These are phyloP conservation scores for Fusarium circinatum DNA, from an alignment of 2,329 filamentous ascomycete species.

Conservation along the genomic window DNA sequence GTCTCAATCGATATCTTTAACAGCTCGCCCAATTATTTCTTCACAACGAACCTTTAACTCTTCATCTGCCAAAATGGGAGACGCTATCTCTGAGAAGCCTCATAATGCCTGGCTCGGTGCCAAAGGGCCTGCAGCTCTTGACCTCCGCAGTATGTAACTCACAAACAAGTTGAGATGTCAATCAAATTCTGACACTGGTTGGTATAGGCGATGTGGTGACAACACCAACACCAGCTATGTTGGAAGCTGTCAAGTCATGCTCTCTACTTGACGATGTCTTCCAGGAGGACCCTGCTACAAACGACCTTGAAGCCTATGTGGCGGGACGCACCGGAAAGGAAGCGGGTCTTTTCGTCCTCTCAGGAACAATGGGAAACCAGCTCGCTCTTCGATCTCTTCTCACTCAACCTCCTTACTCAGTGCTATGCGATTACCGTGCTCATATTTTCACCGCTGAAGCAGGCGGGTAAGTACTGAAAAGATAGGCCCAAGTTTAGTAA, in stretches of 20 bases:
- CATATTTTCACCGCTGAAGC: slow-evolving; percentile 79
- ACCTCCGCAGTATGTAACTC: slow-evolving; percentile 52
- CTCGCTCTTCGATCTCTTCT: slow-evolving; percentile 82
- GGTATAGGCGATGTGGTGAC: slow-evolving; percentile 66
- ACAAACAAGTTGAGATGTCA: no score
- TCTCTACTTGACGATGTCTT: slow-evolving; percentile 88
- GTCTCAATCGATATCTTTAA: not conserved
- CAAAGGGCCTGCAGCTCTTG: slow-evolving; percentile 52
- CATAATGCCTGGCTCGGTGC: slow-evolving; percentile 52
- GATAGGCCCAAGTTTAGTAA: not conserved
- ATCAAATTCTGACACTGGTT: slow-evolving; percentile 31
- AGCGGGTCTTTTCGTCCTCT: slow-evolving; percentile 81
- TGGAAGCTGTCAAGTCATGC: slow-evolving; percentile 78
- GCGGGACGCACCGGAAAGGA: slow-evolving; percentile 80
- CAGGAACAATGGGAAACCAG: slow-evolving; percentile 96
- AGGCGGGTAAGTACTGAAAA: slow-evolving; percentile 59
- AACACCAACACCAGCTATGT: slow-evolving; percentile 82
- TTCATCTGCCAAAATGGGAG: slow-evolving; percentile 29
- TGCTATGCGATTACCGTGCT: slow-evolving; percentile 81
- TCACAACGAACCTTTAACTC: slow-evolving; percentile 20
- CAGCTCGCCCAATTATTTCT: not conserved
- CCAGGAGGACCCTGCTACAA: slow-evolving; percentile 81
- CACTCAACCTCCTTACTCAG: slow-evolving; percentile 79
- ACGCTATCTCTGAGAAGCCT: slow-evolving; percentile 19
- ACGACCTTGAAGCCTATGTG: slow-evolving; percentile 77